These are phyloP conservation scores for Aspergillus olivimuriae DNA, from an alignment of 495 filamentous ascomycete species.

Conservation along the genomic window DNA sequence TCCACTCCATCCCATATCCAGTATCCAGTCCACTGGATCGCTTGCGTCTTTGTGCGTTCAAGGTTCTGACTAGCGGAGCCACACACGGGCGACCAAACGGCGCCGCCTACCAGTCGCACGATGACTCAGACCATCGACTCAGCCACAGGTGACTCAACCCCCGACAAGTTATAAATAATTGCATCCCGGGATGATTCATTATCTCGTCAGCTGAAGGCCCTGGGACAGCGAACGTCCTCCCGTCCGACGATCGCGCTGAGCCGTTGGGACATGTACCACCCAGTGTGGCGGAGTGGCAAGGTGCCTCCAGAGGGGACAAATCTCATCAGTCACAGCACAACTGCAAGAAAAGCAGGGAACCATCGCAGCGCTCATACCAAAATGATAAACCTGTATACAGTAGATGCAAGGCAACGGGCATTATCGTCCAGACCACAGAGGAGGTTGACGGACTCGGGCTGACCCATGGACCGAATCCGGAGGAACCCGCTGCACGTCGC, in stretches of 20 bases:
- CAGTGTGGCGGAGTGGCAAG: neutral
- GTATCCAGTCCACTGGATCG: neutral
- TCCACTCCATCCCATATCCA: neutral
- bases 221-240: no score
- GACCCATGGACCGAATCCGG: neutral
- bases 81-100: no score
- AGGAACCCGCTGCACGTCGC: neutral
- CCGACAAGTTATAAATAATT: neutral
- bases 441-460: neutral
- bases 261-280: no score
- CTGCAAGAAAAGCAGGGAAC: neutral
- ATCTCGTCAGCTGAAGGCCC: neutral
- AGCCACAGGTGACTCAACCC: neutral
- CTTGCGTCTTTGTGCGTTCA: neutral
- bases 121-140: neutral
- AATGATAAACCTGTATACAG: no score
- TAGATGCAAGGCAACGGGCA: neutral
- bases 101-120: no score
- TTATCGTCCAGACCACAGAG: neutral
- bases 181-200: neutral
- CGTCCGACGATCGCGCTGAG: no score
- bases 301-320: neutral
- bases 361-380: no score
- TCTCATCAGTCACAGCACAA: neutral
- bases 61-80: neutral